These are phyloP conservation scores for Metschnikowia henanensis DNA, from an alignment of 805 yeast species.

Conservation along the genomic window DNA sequence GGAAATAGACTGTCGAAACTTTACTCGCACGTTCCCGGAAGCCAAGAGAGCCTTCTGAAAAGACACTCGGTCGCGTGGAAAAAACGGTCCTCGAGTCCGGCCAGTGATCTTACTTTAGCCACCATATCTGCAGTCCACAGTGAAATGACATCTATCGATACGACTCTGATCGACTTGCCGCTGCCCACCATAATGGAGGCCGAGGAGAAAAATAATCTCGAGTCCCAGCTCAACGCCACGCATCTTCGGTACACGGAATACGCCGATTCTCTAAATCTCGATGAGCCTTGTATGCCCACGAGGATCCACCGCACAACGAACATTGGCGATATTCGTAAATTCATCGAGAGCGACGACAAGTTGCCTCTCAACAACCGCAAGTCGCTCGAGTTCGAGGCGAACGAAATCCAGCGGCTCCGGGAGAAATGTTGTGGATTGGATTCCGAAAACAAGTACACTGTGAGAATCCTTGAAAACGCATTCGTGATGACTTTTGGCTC, in stretches of 20 bases:
- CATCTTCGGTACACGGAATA: constrained; percentile 8
- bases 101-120: constrained; percentile 16
- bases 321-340: constrained; percentile 11
- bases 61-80: constrained; percentile 7
- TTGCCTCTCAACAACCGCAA: constrained; percentile 18
- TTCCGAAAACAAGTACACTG: constrained; percentile 2
- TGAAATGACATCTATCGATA: constrained; percentile 12
- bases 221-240: neutral
- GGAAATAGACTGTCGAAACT: constrained; percentile 4
- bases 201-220: neutral
- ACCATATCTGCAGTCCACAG: constrained; percentile 11
- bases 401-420: constrained; percentile 10
- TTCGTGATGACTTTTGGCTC: constrained; percentile 17
- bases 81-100: constrained; percentile 8
- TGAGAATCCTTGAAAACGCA: constrained; percentile 18
- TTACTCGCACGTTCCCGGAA: neutral
- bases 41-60: constrained; percentile 3
- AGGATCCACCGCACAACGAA: constrained; percentile 17
- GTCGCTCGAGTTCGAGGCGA: constrained; percentile 17
- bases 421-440: constrained; percentile 3
- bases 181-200: constrained; percentile 2
- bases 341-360: constrained; percentile 8
- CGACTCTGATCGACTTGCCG: constrained; percentile 8
- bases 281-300: constrained; percentile 5
- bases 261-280: constrained; percentile 9